These are phyloP conservation scores for Calocera viscosa DNA, from an alignment of 768 basidiomycete species.

Conservation along the genomic window DNA sequence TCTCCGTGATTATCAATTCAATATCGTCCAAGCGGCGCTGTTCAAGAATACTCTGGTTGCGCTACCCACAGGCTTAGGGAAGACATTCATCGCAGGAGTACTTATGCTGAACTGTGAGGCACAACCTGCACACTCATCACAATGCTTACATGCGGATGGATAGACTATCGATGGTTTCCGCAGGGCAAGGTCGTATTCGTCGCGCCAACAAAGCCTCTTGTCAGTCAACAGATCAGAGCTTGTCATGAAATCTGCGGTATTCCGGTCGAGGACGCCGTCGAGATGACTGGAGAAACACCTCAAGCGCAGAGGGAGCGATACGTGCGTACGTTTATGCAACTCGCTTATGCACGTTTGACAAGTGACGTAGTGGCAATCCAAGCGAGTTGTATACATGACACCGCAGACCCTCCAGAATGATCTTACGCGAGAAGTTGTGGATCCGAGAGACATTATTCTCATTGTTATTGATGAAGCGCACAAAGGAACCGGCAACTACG, in stretches of 20 bases:
- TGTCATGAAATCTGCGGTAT: slow-evolving; percentile 91
- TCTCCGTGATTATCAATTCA: slow-evolving; percentile 87
- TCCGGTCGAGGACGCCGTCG: slow-evolving; percentile 68
- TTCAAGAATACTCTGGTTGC: slow-evolving; percentile 91
- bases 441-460: slow-evolving; percentile 67
- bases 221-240: slow-evolving; percentile 87
- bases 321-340: slow-evolving; percentile 33
- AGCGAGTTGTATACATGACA: slow-evolving; percentile 88
- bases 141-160: slow-evolving; percentile 12
- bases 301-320: slow-evolving; percentile 42
- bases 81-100: slow-evolving; percentile 95
- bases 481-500: slow-evolving; percentile 82
- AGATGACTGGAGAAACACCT: slow-evolving; percentile 68
- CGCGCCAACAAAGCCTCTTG: slow-evolving; percentile 91
- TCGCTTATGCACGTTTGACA: slow-evolving; percentile 12
- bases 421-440: slow-evolving; percentile 55
- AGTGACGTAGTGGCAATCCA: slow-evolving; percentile 53
- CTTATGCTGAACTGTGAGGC: slow-evolving; percentile 85
- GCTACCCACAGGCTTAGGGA: slow-evolving; percentile 89
- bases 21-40: slow-evolving; percentile 73
- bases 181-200: slow-evolving; percentile 87
- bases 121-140: slow-evolving; percentile 10
- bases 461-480: slow-evolving; percentile 94
- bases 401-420: slow-evolving; percentile 92
- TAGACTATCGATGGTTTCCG: slow-evolving; percentile 88